Evolutionary conservation across 2,329 filamentous ascomycete genomes (phyloP), one percentile per base, ranked within the genome.

Genomic region (Alternaria burnsii): DNA sequence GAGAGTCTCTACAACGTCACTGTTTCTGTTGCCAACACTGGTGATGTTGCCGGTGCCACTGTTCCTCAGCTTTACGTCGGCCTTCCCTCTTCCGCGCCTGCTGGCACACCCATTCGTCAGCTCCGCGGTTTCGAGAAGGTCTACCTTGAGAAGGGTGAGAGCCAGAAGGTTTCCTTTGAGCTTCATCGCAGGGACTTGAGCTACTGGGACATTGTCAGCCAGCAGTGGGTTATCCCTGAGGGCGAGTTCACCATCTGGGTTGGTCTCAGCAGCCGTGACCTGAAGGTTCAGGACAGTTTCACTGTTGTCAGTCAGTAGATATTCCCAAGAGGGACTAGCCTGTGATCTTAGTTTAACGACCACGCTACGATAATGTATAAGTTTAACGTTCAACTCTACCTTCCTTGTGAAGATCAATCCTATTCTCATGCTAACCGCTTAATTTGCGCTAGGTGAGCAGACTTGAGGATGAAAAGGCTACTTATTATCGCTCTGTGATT

Each of bases 151-250:
- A 65, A 78, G 1, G 92, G 92, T 20, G 79, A 87, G 77, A 87
- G 84, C 48, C 83, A 82, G n/a, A 86, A 83, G 3, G 95, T 95
- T 79, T 82, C 77, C 1, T 89, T 87, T 1, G 84, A 88, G 30
- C 78, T 97, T 52, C 92, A 88, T 22, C 85, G 94, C 36, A 87
- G 92, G 57, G 94, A 97, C 74, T 68, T 97, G 61, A 93, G 90
- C 77, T 95, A 92, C 81, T 97, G 94, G 94, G 91, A 97, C 67
- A 81, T 87, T 1, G 82, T 76, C 0, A 76, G 80, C 20, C 93
- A 97, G 83, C 89, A 97, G 81, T 97, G 94, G 93, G 85, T 93
- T 28, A 76, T 72, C 65, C 77, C 60, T 78, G 82, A n/a, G 73
- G 84, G 77, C 77, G 75, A 58, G 71, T 73, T 75, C 53, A 69